Percentiles rank a stretch among this genome's conserved stretches.
phyloP scores from a whole-genome alignment of 345 rosid species.

The Barbarea vulgaris region DNA sequence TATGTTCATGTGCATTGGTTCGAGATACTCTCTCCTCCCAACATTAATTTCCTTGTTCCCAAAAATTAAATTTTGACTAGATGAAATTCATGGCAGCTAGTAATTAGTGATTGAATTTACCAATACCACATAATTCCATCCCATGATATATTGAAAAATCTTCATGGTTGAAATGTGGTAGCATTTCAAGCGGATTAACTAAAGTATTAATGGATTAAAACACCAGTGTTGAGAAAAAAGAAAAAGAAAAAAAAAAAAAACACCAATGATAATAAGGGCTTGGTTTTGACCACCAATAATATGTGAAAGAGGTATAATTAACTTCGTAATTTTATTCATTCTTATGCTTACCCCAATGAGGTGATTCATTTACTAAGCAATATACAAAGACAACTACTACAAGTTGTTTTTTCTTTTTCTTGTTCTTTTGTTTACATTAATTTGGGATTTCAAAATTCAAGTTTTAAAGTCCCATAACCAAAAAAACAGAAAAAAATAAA shows the following conservation, averaged over 20 bases:
- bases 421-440: not conserved
- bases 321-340: not conserved
- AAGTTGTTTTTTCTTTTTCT: not conserved
- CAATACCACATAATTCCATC: not conserved
- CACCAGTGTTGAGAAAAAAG: no score
- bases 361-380: not conserved
- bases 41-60: no score
- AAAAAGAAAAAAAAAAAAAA: no score
- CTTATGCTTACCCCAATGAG: not conserved
- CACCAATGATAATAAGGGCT: no score
- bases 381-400: not conserved
- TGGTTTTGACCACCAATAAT: no score
- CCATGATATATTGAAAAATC: no score
- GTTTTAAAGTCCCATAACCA: conserved; percentile 1
- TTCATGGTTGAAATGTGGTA: not conserved
- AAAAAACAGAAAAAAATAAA: no score
- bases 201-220: not conserved
- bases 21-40: no score
- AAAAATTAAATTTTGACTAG: no score
- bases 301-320: no score
- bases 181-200: not conserved
- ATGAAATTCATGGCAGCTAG: no score
- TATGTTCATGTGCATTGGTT: no score
- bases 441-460: not conserved
- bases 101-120: not conserved